These are phyloP conservation scores for Staphylotrichum tortipilum DNA, from an alignment of 495 filamentous ascomycete species.

Conservation along the genomic window DNA sequence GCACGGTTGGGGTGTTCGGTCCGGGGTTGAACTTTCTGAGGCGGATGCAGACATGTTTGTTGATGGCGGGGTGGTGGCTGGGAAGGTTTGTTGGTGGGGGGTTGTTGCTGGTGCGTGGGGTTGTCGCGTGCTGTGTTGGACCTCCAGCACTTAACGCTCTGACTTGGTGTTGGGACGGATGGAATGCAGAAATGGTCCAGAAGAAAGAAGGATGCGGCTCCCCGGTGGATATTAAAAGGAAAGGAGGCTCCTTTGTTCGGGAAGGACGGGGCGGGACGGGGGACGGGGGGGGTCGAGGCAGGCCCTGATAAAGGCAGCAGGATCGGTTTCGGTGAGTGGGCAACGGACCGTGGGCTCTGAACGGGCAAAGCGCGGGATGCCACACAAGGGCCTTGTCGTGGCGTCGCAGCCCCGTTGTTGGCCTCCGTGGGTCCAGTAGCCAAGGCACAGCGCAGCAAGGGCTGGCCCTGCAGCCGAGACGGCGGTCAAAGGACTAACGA, in stretches of 20 bases:
- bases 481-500: no score
- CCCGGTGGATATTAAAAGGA: not conserved
- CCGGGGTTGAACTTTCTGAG: slow-evolving; percentile 17
- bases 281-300: no score
- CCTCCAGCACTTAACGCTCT: no score
- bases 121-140: no score
- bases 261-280: not conserved
- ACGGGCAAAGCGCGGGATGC: not conserved
- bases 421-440: slow-evolving; percentile 3
- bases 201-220: not conserved
- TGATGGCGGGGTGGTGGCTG: not conserved
- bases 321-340: not conserved
- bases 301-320: slow-evolving; percentile 3
- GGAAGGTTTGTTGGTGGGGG: not conserved
- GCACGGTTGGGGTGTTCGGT: slow-evolving; percentile 24
- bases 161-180: no score
- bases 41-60: slow-evolving; percentile 23
- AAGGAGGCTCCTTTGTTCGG: not conserved
- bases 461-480: slow-evolving; percentile 3
- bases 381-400: slow-evolving; percentile 6
- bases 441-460: slow-evolving; percentile 2
- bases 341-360: no score
- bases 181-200: not conserved
- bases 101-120: not conserved
- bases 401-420: slow-evolving; percentile 3